Percentiles rank a stretch among this genome's conserved stretches.
Conservation (phyloP, 106 monocot species). For the Dendrobium chrysotoxum region DNA sequence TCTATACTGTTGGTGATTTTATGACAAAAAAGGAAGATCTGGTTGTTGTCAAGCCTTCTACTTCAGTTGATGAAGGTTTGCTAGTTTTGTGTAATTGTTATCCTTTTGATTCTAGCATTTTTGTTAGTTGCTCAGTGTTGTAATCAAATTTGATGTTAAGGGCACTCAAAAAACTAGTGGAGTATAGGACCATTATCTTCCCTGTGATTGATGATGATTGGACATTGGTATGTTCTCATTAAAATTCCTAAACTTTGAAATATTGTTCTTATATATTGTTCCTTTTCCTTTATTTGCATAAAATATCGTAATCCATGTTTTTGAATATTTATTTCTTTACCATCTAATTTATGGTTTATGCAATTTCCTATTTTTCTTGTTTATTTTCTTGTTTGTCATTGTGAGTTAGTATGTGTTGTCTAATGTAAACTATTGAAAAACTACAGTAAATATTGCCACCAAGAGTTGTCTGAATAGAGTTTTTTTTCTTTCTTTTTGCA, state of each 20-base stretch:
- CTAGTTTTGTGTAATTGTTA: background rate
- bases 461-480: too few species aligned
- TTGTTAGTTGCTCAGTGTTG: background rate
- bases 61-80: constrained; percentile 69
- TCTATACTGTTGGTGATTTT: constrained; percentile 75
- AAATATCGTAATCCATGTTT: background rate
- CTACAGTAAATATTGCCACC: too few species aligned
- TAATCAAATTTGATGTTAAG: background rate
- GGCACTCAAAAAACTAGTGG: constrained; percentile 24
- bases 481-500: too few species aligned
- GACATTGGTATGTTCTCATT: constrained; percentile 13
- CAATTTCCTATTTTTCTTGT: background rate
- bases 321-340: too few species aligned
- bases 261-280: background rate
- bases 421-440: too few species aligned
- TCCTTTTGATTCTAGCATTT: constrained; percentile 2
- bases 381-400: background rate
- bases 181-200: constrained; percentile 18
- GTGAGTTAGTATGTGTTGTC: too few species aligned
- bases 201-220: constrained; percentile 32
- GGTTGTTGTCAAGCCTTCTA: constrained; percentile 56
- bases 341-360: background rate
- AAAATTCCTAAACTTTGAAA: background rate
- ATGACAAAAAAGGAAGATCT: constrained; percentile 79
- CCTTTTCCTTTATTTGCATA: background rate